Conservation (phyloP, 2,329 filamentous ascomycete species). For the Aureobasidium sp. region DNA sequence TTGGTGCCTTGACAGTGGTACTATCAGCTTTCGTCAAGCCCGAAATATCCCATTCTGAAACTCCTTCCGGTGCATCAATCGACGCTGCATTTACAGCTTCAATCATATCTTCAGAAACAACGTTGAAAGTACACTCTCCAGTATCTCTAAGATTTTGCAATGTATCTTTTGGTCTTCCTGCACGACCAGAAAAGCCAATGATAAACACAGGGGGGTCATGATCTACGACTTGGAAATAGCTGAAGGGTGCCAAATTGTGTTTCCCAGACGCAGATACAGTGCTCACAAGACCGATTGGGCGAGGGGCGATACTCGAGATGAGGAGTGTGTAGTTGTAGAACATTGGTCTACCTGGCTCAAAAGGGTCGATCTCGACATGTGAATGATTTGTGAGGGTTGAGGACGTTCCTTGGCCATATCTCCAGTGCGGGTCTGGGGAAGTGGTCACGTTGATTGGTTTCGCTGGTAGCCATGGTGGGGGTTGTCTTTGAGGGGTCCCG, state of each 20-base stretch:
- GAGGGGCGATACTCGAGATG: constrained; percentile 65
- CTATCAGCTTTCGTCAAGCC: constrained; percentile 75
- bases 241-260: constrained; percentile 33
- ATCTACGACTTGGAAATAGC: constrained; percentile 33
- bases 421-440: no score
- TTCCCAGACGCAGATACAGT: constrained; percentile 27
- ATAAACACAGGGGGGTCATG: constrained; percentile 28
- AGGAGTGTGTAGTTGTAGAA: constrained; percentile 88
- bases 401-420: no score
- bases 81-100: constrained; percentile 65
- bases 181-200: constrained; percentile 25
- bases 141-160: constrained; percentile 29
- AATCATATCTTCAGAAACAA: constrained; percentile 27
- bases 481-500: no score
- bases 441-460: no score
- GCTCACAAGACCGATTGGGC: constrained; percentile 25
- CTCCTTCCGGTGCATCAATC: constrained; percentile 77
- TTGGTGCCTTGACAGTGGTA: constrained; percentile 68
- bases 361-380: constrained; percentile 72
- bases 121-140: constrained; percentile 30
- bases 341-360: constrained; percentile 69
- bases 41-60: constrained; percentile 78
- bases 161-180: constrained; percentile 26
- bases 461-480: no score
- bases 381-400: no score